Base-by-base conservation (phyloP, 257 asterid genomes). In the Ajuga chamaepitys region DNA sequence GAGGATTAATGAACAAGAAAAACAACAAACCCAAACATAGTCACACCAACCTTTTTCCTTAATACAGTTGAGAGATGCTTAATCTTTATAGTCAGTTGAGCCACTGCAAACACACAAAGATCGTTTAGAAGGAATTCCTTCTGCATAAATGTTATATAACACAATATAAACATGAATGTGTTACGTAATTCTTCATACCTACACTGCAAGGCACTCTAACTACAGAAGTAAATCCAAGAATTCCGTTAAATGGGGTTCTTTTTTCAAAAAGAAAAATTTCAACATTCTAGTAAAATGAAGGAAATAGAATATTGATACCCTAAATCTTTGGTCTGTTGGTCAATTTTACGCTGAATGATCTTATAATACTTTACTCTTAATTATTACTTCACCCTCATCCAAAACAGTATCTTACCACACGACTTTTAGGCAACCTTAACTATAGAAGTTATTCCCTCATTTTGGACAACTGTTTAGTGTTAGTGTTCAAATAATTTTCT, bases 51-150 rank as follows among this genome's bases (percentile, higher is more conserved):
- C 88, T 91, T 91, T 64, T 88, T 88, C 66, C 76, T 83, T 64
- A 91, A 68, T 70, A 66, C 86, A 5, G 72, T 25, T 42, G 91
- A 74, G 20, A 86, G 81, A 72, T 91, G 90, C 72, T 86, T 86
- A 26, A 91, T 91, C 87, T 91, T 88, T 62, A 94, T 82, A 2
- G 98, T 91, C 69, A 88, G 87, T 50, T 86, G 96, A 52, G 95
- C 98, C 76, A 88, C 95, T 86, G 83, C 75, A 71, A 47, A 48
- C 55, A 47, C 75, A 70, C 14, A 17, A 62, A 58, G 32, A 38
- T 14, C 10, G 48, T 60, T 61, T 46, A 59, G 50, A 9, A n/a
- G 35, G 16, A 47, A 20, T 14, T 61, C 45, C n/a, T n/a, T 44
- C 34, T 11, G 28, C 42, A 46, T 13, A 30, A 56, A 55, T 8